Evolutionary conservation across 306 rosid genomes (phyloP).

Genomic region (Acacia crassicarpa): DNA sequence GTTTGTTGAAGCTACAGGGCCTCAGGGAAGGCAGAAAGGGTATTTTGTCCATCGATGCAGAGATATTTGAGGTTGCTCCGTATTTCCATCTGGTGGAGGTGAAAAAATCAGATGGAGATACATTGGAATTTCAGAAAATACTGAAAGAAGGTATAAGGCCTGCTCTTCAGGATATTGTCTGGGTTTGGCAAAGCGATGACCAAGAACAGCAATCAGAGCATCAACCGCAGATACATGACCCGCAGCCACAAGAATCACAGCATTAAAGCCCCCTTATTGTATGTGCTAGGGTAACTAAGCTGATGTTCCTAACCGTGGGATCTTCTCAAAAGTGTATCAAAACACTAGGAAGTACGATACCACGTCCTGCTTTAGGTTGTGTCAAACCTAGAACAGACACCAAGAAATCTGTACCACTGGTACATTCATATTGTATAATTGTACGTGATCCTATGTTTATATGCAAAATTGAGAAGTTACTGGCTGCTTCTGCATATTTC

Average conservation of each 20-base stretch:
- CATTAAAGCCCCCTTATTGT: background rate
- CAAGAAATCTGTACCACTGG: too few species aligned
- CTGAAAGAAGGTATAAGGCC: conserved; percentile 73
- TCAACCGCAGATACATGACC: conserved; percentile 32
- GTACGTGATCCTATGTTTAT: conserved; percentile 11
- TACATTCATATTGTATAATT: conserved; percentile 3
- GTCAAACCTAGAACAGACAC: too few species aligned
- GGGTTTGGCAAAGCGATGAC: conserved; percentile 77
- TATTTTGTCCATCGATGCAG: conserved; percentile 69
- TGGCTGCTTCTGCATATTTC: background rate
- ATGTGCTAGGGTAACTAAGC: too few species aligned
- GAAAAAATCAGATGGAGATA: conserved; percentile 80
- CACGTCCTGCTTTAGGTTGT: too few species aligned
- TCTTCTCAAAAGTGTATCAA: too few species aligned
- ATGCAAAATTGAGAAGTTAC: background rate
- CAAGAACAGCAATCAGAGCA: conserved; percentile 40
- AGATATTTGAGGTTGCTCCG: conserved; percentile 81
- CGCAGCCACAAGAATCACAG: conserved; percentile 26
- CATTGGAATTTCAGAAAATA: conserved; percentile 75
- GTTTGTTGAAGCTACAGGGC: conserved; percentile 64
- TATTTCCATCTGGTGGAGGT: conserved; percentile 77
- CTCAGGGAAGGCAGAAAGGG: conserved; percentile 73
- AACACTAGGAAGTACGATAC: too few species aligned
- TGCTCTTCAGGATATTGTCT: conserved; percentile 75
- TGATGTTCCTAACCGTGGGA: too few species aligned